Conservation (phyloP, 106 monocot genomes). For the Acorus gramineus region DNA sequence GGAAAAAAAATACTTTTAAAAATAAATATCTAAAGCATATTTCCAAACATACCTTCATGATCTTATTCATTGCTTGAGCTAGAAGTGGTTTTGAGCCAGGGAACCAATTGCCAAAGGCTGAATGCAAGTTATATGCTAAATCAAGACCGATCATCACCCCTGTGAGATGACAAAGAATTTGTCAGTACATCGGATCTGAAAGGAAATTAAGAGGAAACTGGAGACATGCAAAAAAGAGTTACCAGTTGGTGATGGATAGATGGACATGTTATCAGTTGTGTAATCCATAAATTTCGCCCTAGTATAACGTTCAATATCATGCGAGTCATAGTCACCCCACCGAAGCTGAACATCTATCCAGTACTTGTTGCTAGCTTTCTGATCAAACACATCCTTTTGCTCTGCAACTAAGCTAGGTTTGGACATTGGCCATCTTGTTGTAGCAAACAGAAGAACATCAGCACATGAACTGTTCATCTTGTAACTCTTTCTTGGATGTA, state of each 20-base stretch:
- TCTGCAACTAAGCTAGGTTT: constrained; percentile 95
- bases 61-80: constrained; percentile 99
- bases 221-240: constrained; percentile 5
- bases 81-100: constrained; percentile 95
- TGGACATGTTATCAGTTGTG: constrained; percentile 99
- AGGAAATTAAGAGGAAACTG: background rate
- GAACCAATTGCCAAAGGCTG: constrained; percentile 99
- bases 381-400: constrained; percentile 99
- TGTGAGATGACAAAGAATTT: constrained; percentile 13
- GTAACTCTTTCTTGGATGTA: constrained; percentile 99
- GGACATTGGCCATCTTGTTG: constrained; percentile 99
- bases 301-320: constrained; percentile 98
- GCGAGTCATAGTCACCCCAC: constrained; percentile 99
- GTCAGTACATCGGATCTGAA: background rate
- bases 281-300: constrained; percentile 99
- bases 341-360: constrained; percentile 99
- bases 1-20: background rate
- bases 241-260: constrained; percentile 99
- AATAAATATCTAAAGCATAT: background rate
- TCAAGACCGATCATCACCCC: constrained; percentile 99
- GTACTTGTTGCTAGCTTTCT: constrained; percentile 98
- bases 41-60: constrained; percentile 82
- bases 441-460: constrained; percentile 93
- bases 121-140: constrained; percentile 96
- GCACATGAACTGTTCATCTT: constrained; percentile 99